Evolutionary conservation across 1,284 basidiomycete genomes (phyloP).

Genomic region (Trametes versicolor): DNA sequence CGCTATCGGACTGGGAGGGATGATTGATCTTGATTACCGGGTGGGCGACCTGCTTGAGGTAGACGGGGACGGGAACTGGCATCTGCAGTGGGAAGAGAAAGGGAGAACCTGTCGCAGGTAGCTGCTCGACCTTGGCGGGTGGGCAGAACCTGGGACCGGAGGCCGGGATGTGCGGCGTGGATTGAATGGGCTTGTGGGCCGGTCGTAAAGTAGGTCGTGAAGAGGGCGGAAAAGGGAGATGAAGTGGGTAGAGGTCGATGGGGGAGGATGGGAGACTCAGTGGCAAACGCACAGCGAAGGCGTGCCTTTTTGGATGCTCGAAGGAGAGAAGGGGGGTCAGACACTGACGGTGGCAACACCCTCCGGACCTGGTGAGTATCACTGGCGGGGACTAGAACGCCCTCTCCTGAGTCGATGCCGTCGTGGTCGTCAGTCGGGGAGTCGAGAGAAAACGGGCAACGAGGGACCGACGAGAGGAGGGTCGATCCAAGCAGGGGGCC

Average conservation of each 20-base stretch:
- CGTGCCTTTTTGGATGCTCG: slow-evolving; percentile 79
- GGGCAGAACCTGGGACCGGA: slow-evolving; percentile 36
- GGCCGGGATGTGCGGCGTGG: slow-evolving; percentile 39
- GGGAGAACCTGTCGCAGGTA: slow-evolving; percentile 41
- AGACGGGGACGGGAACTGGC: slow-evolving; percentile 82
- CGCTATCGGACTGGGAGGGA: slow-evolving; percentile 53
- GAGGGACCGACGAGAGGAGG: slow-evolving; percentile 51
- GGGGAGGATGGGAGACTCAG: slow-evolving; percentile 39
- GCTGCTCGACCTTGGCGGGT: slow-evolving; percentile 37
- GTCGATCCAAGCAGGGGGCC: slow-evolving; percentile 55
- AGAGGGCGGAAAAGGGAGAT: slow-evolving; percentile 44
- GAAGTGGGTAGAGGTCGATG: slow-evolving; percentile 45
- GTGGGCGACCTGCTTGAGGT: slow-evolving; percentile 65
- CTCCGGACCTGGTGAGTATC: slow-evolving; percentile 44
- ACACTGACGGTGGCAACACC: slow-evolving; percentile 39
- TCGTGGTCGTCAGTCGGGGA: slow-evolving; percentile 55
- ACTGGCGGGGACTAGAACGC: slow-evolving; percentile 42
- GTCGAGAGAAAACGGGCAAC: slow-evolving; percentile 45
- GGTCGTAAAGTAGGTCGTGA: slow-evolving; percentile 61
- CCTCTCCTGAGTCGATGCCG: slow-evolving; percentile 50
- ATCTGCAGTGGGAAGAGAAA: slow-evolving; percentile 65
- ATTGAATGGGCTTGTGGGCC: slow-evolving; percentile 47
- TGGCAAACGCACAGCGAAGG: slow-evolving; percentile 91
- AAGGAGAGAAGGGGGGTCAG: slow-evolving; percentile 50
- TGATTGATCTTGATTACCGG: slow-evolving; percentile 67